A percentile compares a stretch with the other conserved stretches of the same genome.
phyloP scores from a whole-genome alignment of 345 rosid genomes.

The Rhizophora apiculata region DNA sequence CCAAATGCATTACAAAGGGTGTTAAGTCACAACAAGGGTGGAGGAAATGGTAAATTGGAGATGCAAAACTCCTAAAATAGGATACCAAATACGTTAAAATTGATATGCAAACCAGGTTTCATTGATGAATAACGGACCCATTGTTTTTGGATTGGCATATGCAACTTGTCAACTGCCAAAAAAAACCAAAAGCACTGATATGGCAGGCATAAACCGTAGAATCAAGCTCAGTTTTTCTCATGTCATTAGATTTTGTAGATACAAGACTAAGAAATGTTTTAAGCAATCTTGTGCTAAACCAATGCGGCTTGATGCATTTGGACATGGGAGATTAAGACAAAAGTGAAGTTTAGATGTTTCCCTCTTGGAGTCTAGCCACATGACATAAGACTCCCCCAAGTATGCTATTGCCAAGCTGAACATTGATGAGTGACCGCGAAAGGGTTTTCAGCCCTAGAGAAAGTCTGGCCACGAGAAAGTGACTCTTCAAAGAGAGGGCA shows the following conservation, averaged over 20 bases:
- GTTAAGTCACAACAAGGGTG: too few relatives aligned
- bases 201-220: constrained; percentile 7
- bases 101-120: neutral
- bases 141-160: neutral
- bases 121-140: constrained; percentile 1
- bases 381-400: constrained; percentile 7
- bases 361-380: constrained; percentile 19
- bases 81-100: neutral
- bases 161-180: neutral
- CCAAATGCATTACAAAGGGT: too few relatives aligned
- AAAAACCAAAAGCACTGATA: neutral
- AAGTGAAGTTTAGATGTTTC: constrained; percentile 27
- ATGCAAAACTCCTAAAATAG: neutral
- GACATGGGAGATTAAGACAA: constrained; percentile 23
- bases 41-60: too few relatives aligned
- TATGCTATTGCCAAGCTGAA: neutral
- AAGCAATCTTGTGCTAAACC: neutral
- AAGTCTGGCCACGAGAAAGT: constrained; percentile 27
- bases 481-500: constrained; percentile 45
- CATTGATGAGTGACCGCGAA: constrained; percentile 20
- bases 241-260: neutral
- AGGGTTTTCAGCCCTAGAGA: constrained; percentile 10
- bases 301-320: constrained; percentile 11
- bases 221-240: neutral
- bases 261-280: neutral